A percentile compares a stretch with the other conserved stretches of the same genome.
Conservation (phyloP, 129 eudicot genomes). For the Ambrosia artemisiifolia region DNA sequence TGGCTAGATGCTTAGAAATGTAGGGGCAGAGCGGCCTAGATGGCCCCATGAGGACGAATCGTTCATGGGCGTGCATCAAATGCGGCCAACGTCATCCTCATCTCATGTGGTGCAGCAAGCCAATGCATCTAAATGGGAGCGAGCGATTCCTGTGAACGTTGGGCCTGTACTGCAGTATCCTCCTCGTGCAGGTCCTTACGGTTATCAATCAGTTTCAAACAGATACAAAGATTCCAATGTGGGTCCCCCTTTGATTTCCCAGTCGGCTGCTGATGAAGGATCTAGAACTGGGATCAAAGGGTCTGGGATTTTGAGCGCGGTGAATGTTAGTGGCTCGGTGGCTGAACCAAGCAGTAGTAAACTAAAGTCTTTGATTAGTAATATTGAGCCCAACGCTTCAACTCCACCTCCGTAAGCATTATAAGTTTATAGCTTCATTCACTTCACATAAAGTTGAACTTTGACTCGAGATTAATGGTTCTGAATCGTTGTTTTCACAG, state of each 20-base stretch:
- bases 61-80: slow-evolving; percentile 45
- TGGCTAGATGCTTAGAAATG: slow-evolving; percentile 64
- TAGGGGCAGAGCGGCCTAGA: slow-evolving; percentile 67
- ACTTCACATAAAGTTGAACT: neutral
- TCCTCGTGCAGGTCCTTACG: slow-evolving; percentile 58
- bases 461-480: slow-evolving; percentile 12
- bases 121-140: slow-evolving; percentile 56
- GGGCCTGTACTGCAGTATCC: slow-evolving; percentile 63
- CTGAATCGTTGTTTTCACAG: slow-evolving; percentile 39
- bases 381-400: slow-evolving; percentile 52
- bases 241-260: slow-evolving; percentile 56
- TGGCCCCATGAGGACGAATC: slow-evolving; percentile 53
- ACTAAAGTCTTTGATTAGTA: slow-evolving; percentile 39
- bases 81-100: slow-evolving; percentile 45
- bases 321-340: slow-evolving; percentile 42
- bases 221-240: slow-evolving; percentile 56
- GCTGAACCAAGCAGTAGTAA: slow-evolving; percentile 53
- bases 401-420: slow-evolving; percentile 45
- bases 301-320: slow-evolving; percentile 64
- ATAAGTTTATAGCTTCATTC: neutral
- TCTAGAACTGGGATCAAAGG: slow-evolving; percentile 96
- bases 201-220: slow-evolving; percentile 51
- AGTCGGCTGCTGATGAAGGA: slow-evolving; percentile 95
- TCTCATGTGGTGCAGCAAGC: slow-evolving; percentile 54
- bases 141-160: slow-evolving; percentile 50